phyloP scores from a whole-genome alignment of 192 early-diverging fungal species.

The Podochytrium sp. region DNA sequence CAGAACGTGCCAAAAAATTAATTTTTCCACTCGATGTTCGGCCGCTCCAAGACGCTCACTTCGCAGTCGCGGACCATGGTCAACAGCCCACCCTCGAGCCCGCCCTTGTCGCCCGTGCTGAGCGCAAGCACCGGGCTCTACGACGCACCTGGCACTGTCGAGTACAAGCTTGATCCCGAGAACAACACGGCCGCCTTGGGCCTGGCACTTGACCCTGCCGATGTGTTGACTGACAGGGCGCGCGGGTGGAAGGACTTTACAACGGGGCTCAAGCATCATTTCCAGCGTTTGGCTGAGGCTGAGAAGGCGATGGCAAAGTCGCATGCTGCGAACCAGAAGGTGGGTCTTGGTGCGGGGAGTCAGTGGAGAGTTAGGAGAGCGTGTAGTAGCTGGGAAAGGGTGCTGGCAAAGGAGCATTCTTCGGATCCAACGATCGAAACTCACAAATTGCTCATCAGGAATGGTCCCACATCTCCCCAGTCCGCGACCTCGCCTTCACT shows the following conservation, averaged over 20 bases:
- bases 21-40: too few relatives aligned
- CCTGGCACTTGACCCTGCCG: slow-evolving; percentile 25
- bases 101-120: not conserved
- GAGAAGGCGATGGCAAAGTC: slow-evolving; percentile 28
- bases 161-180: slow-evolving; percentile 17
- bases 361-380: too few relatives aligned
- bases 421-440: too few relatives aligned
- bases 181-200: slow-evolving; percentile 17
- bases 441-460: too few relatives aligned
- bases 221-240: slow-evolving; percentile 21
- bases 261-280: not conserved
- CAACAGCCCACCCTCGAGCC: too few relatives aligned
- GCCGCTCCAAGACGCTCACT: too few relatives aligned
- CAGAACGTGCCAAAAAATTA: too few relatives aligned
- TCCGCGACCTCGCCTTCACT: slow-evolving; percentile 15
- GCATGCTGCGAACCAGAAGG: slow-evolving; percentile 24
- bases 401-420: too few relatives aligned
- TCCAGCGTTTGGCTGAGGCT: slow-evolving; percentile 11
- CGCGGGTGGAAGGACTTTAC: slow-evolving; percentile 15
- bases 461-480: slow-evolving; percentile 4
- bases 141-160: not conserved
- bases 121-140: not conserved
- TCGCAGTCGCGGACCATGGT: too few relatives aligned
- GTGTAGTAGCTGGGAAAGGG: too few relatives aligned
- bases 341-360: too few relatives aligned